These are phyloP conservation scores for Penicillium herquei DNA, from an alignment of 495 filamentous ascomycete genomes.

Conservation along the genomic window DNA sequence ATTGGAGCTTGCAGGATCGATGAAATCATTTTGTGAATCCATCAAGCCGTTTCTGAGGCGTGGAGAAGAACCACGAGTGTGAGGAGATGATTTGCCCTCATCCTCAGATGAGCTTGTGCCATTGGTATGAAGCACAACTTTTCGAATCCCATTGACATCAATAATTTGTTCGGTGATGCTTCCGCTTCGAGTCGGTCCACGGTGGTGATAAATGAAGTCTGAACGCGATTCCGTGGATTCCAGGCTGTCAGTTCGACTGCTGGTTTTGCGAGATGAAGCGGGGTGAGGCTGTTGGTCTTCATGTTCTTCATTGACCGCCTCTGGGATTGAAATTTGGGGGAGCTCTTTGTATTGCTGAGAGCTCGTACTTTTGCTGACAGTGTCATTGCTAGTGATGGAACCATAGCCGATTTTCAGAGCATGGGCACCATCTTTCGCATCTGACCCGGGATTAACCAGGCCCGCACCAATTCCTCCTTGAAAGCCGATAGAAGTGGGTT, in stretches of 20 bases:
- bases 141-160: constrained; percentile 77
- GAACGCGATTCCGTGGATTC: constrained; percentile 38
- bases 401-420: constrained; percentile 67
- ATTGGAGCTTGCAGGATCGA: constrained; percentile 4
- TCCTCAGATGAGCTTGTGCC: constrained; percentile 49
- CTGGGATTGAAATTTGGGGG: constrained; percentile 34
- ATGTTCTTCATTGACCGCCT: constrained; percentile 37
- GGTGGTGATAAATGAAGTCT: constrained; percentile 36
- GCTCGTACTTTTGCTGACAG: constrained; percentile 23
- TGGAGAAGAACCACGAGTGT: constrained; percentile 12
- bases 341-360: constrained; percentile 28
- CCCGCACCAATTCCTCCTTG: constrained; percentile 53
- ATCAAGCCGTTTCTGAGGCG: constrained; percentile 11
- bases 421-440: constrained; percentile 69
- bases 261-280: constrained; percentile 16
- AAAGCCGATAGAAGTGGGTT: constrained; percentile 20
- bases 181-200: constrained; percentile 68
- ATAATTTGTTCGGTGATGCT: constrained; percentile 88
- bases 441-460: constrained; percentile 48
- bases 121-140: constrained; percentile 77
- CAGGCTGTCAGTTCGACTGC: constrained; percentile 34
- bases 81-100: constrained; percentile 19
- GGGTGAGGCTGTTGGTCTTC: constrained; percentile 23
- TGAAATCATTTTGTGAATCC: constrained; percentile 1
- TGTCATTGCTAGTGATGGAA: constrained; percentile 32